Conservation (phyloP, 352 stramenopile genomes). For the Phytophthora brassicae region DNA sequence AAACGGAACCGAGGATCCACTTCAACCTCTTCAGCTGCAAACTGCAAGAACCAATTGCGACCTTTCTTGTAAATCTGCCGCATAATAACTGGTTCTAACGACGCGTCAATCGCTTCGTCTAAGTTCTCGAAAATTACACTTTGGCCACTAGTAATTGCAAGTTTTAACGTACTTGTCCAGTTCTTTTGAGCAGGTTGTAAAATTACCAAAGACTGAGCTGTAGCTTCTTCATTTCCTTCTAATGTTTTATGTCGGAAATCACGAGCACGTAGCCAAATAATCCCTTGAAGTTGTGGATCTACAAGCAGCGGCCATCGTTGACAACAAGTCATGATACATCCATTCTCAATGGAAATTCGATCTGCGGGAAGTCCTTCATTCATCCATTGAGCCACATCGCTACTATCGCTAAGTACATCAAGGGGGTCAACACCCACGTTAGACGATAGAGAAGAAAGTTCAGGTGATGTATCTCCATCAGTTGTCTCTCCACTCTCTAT, state of each 20-base stretch:
- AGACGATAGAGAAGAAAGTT: slow-evolving; percentile 6
- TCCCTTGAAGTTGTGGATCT: slow-evolving; percentile 89
- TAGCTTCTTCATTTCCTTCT: background rate
- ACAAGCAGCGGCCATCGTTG: slow-evolving; percentile 90
- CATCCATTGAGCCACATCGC: slow-evolving; percentile 89
- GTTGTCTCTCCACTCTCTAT: background rate
- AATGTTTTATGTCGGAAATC: slow-evolving; percentile 41
- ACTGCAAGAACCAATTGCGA: slow-evolving; percentile 84
- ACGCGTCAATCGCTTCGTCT: slow-evolving; percentile 81
- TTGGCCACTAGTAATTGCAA: slow-evolving; percentile 68
- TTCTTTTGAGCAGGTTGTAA: slow-evolving; percentile 75
- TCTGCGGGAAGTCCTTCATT: slow-evolving; percentile 91
- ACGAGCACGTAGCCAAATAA: slow-evolving; percentile 80
- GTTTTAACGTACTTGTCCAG: slow-evolving; percentile 77
- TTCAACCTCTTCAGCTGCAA: slow-evolving; percentile 89
- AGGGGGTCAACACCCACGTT: slow-evolving; percentile 74
- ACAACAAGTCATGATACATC: slow-evolving; percentile 89
- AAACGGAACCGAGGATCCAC: slow-evolving; percentile 88
- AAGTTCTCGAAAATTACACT: slow-evolving; percentile 93
- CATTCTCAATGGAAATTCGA: slow-evolving; percentile 92
- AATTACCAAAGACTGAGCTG: slow-evolving; percentile 51
- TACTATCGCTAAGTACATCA: slow-evolving; percentile 83
- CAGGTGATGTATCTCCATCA: background rate
- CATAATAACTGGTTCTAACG: slow-evolving; percentile 90
- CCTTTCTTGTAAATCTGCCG: slow-evolving; percentile 88